These are phyloP conservation scores for Fusarium virguliforme DNA, from an alignment of 2,329 filamentous ascomycete genomes.

Conservation along the genomic window DNA sequence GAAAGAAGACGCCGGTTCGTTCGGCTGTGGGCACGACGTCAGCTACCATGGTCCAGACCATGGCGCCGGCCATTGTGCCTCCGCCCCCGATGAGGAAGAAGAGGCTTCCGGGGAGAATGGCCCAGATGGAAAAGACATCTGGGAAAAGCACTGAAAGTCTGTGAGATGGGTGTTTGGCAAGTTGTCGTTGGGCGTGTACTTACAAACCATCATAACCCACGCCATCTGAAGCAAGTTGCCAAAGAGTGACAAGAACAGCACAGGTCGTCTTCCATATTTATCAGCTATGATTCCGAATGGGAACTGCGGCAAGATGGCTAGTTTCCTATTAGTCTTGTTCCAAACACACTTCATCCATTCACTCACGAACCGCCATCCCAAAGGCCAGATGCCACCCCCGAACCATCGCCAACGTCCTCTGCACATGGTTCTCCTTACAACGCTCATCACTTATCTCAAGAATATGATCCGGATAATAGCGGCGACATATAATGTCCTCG, in stretches of 20 bases:
- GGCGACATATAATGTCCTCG: constrained; percentile 69
- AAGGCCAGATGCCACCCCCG: constrained; percentile 64
- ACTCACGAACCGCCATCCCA: constrained; percentile 64
- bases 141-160: constrained; percentile 56
- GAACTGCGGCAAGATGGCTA: constrained; percentile 62
- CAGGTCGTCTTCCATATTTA: constrained; percentile 62
- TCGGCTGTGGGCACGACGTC: constrained; percentile 60
- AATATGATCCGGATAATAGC: constrained; percentile 61
- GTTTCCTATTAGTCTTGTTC: constrained; percentile 11
- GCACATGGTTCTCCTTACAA: constrained; percentile 67
- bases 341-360: fast-evolving
- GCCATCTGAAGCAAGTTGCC: constrained; percentile 51
- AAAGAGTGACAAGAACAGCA: constrained; percentile 58
- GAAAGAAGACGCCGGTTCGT: constrained; percentile 61
- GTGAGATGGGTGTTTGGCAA: constrained; percentile 28
- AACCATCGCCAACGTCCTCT: constrained; percentile 68
- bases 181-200: constrained; percentile 15
- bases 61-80: constrained; percentile 57
- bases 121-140: constrained; percentile 60
- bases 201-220: constrained; percentile 55
- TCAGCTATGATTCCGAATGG: constrained; percentile 65
- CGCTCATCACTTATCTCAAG: constrained; percentile 58
- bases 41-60: constrained; percentile 64
- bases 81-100: constrained; percentile 63
- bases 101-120: constrained; percentile 54